These are phyloP conservation scores for Plenodomus tracheiphilus DNA, from an alignment of 2,329 filamentous ascomycete genomes.

Conservation along the genomic window DNA sequence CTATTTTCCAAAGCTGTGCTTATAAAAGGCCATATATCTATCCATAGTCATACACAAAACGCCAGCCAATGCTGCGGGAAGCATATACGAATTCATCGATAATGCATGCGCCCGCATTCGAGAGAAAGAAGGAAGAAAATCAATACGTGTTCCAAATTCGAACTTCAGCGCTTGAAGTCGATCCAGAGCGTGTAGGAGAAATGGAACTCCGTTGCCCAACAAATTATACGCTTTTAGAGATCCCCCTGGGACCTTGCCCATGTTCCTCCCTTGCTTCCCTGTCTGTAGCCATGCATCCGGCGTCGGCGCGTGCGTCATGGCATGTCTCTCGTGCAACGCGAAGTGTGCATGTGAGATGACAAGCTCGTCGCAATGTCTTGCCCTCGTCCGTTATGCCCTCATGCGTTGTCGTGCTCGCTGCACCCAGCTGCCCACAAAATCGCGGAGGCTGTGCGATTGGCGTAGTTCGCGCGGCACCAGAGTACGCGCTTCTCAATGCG, in stretches of 20 bases:
- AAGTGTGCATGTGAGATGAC: neutral
- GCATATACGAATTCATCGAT: too few species aligned
- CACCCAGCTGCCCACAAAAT: neutral
- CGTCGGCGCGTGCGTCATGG: neutral
- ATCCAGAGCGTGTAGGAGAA: conserved; percentile 7
- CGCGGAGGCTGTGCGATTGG: neutral
- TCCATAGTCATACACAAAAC: too few species aligned
- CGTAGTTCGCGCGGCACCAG: neutral
- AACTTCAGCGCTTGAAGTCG: conserved; percentile 42
- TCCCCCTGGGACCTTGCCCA: neutral
- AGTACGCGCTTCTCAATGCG: neutral
- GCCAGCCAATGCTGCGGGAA: too few species aligned
- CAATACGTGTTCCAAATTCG: conserved; percentile 5
- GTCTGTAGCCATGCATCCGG: neutral
- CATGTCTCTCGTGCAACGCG: neutral
- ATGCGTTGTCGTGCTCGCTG: neutral
- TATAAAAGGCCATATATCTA: too few species aligned
- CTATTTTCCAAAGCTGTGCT: neutral
- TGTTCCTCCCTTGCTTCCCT: neutral
- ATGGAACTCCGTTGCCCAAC: neutral
- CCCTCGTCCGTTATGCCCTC: neutral
- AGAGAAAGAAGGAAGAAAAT: neutral
- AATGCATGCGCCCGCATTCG: neutral
- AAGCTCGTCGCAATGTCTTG: neutral
- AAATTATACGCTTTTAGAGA: neutral